Evolutionary conservation across 768 basidiomycete species (phyloP), one percentile per base, ranked within the genome.

Genomic region (Tricholoma flavovirens): DNA sequence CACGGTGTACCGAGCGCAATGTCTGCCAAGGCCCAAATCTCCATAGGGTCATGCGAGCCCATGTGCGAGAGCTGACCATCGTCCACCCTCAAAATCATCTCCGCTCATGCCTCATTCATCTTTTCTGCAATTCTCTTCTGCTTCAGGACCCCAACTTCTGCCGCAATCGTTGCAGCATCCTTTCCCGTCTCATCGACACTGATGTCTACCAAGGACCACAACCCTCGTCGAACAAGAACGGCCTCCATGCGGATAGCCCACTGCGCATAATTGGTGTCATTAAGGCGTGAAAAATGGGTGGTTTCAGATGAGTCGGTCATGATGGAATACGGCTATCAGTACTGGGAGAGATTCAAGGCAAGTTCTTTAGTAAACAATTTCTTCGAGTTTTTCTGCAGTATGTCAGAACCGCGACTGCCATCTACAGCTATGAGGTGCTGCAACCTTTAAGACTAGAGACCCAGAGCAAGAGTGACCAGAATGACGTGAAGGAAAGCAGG

Each of bases 71-170:
- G 56, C 56, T 70, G 69, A 19, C 54, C 51, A 40, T 59, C 60
- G 3, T 69, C 64, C 12, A 69, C 67, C 17, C 59, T 49, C 36
- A 67, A 53, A 40, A 71, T 60, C 46, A 71, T 62, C 58, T 67
- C 60, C 1, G 66, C 64, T 8, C 62, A 42, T 0, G 67, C 66
- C 56, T 67, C 61, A 9, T 48, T 60, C 60, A 64, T 66, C 62
- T 67, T 67, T 51, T 36, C 35, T 11, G 42, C 59, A n/a, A 49
- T 36, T 33, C 56, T 36, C 30, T 53, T 55, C 30, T 56, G 45
- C 29, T 51, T 15, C 26, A 32, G 35, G 19, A 9, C 46, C 33
- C 55, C 50, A 6, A 21, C 12, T 19, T 57, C 55, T 19, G 51
- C 42, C 1, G 53, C 54, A 15, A 54, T 50, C 22, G 50, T 53